Evolutionary conservation across 495 filamentous ascomycete genomes (phyloP), one percentile per base, ranked within the genome.

Genomic region (Hypoxylon crocopeplum): DNA sequence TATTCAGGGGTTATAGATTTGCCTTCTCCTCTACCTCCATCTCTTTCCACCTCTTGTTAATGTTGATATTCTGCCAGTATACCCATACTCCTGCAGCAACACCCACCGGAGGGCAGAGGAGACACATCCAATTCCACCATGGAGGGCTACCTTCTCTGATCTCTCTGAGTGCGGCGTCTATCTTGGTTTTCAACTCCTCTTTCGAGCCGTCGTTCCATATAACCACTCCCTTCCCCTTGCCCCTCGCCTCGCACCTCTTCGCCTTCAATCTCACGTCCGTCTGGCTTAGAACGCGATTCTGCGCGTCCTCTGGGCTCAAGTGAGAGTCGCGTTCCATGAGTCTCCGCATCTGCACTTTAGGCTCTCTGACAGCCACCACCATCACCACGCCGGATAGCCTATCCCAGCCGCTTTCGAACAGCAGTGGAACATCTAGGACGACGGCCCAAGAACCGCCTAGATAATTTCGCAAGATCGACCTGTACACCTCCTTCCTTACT

Each of bases 401-500:
- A 53, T 98, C 94, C 77, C 96, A 84, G 2, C 84, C 84, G 55
- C 80, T 82, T 77, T 98, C 94, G 67, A 95, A 97, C 13, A 98
- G 82, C 33, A 98, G 75, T 37, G 94, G 94, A 1, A 98, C 85
- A 68, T 98, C 94, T 7, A 98, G 75, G n/a, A 98, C 88, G 8
- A 95, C 90, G 0, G 90, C 92, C 89, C 93, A 89, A 49, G 84
- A 58, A 1, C 93, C 93, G 2, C 67, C 73, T 2, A 93, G 25
- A 55, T 93, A 96, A 59, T 84, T 78, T 19, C 73, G 71, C 13
- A 88, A 52, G 12, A 95, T 79, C 3, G 77, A 73, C 58, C 79
- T 86, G 67, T 88, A 88, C 77, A 96, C 90, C 66, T 86, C 91
- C 69, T 74, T 78, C 20, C 90, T 76, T 5, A 98, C 92, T 0